These are phyloP conservation scores for Dorcoceras hygrometricum DNA, from an alignment of 257 asterid species.

Conservation along the genomic window DNA sequence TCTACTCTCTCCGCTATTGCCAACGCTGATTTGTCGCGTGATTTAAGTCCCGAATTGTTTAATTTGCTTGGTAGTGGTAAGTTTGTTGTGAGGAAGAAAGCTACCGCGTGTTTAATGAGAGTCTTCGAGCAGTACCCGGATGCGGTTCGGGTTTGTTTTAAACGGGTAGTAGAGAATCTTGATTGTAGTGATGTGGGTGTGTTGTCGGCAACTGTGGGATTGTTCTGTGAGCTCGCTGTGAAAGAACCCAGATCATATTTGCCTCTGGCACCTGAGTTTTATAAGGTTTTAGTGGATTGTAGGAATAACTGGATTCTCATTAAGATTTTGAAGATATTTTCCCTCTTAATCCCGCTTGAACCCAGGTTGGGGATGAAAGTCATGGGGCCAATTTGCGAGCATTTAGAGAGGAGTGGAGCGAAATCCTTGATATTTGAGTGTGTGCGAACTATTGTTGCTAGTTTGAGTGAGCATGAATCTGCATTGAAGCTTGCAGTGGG, in stretches of 20 bases:
- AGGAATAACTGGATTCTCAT: slow-evolving; percentile 91
- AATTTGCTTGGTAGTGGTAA: slow-evolving; percentile 55
- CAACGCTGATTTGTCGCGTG: slow-evolving; percentile 75
- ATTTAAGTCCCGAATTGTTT: slow-evolving; percentile 79
- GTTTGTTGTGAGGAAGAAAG: slow-evolving; percentile 58
- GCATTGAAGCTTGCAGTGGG: slow-evolving; percentile 79
- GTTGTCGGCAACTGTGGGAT: slow-evolving; percentile 75
- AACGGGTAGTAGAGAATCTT: slow-evolving; percentile 78
- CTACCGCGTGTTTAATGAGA: slow-evolving; percentile 57
- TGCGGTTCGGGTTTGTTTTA: slow-evolving; percentile 86
- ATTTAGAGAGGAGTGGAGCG: slow-evolving; percentile 71
- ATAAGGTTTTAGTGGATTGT: slow-evolving; percentile 69
- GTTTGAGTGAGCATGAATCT: slow-evolving; percentile 70
- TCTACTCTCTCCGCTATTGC: slow-evolving; percentile 60
- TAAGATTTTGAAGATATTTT: slow-evolving; percentile 82
- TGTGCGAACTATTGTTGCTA: slow-evolving; percentile 60
- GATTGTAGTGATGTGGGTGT: slow-evolving; percentile 62
- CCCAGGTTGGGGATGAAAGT: slow-evolving; percentile 81
- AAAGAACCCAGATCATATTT: slow-evolving; percentile 75
- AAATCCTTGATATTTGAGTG: slow-evolving; percentile 87
- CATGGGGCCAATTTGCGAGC: slow-evolving; percentile 84
- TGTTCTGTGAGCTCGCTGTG: slow-evolving; percentile 79
- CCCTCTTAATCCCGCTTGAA: slow-evolving; percentile 71
- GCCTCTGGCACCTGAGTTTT: slow-evolving; percentile 95
- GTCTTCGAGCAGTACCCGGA: slow-evolving; percentile 77